Evolutionary conservation across 2,329 filamentous ascomycete genomes (phyloP), one percentile per base, ranked within the genome.

Genomic region (Orbilia brochopaga): DNA sequence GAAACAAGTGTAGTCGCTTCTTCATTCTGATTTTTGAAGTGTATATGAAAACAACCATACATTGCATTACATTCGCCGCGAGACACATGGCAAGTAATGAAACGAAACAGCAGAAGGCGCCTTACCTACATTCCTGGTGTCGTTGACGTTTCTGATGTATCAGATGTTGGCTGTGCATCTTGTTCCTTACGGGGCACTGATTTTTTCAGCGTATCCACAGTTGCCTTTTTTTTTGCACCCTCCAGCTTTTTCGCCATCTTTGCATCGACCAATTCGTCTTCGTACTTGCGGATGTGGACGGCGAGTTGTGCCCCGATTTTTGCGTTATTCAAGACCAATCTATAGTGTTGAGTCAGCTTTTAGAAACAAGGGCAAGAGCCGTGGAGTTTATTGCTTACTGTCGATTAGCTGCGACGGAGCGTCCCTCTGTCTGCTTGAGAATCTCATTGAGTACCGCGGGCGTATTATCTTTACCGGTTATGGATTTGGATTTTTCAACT

Each of bases 371-470:
- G 17, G 40, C n/a, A 7, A 6, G 3, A 24, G 21, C 15, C 21
- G 24, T 17, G 19, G 8, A 24, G 27, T 13, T n/a, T 17, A 15
- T 5, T n/a, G 59, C 69, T 59, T 54, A 73, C 11, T 86, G 87
- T 77, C 85, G 84, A 78, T 97, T 97, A 19, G 92, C 90, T 10
- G 81, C 80, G 13, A 94, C 86, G 69, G 88, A 91, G 78, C 83
- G 86, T 27, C 87, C 86, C 27, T 87, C 83, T 23, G 88, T 94
- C 73, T 96, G 83, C 78, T 94, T 86, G 78, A 89, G 88, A 78
- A 97, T 91, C 77, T 90, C 88, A 44, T 81, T 82, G 42, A 97
- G 82, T 42, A 97, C 87, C 77, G 89, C 96, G 0, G 92, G 92
- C 0, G 92, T 97, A 78, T 94, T 95, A 73, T 86, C 85, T 78